Evolutionary conservation across 2,329 filamentous ascomycete species (phyloP), one percentile per base, ranked within the genome.

Genomic region (Zymoseptoria tritici): DNA sequence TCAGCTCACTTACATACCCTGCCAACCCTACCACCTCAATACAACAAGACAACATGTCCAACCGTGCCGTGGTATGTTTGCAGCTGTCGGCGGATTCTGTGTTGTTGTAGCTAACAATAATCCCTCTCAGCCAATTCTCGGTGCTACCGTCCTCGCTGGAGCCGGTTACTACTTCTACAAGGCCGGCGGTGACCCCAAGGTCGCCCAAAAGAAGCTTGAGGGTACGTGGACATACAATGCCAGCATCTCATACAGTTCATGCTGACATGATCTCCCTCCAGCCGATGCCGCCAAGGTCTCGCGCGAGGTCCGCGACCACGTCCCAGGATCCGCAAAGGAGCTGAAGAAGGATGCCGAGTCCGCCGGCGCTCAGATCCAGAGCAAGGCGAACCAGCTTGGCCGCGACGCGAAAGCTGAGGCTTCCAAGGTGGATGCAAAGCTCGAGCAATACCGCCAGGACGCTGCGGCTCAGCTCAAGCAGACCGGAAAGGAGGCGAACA

Each of bases 141-240:
- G 86, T 68, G 76, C 85, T 66, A 83, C 80, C 61, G 85, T 84
- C 65, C 87, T 82, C 31, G 84, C 62, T 16, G 88, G 85, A 65
- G 79, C 86, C 60, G 91, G 89, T 51, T 97, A 96, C 82, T 97
- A 97, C 80, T 83, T 97, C 64, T 99, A 96, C 81, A 81, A 78
- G 56, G 88, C 92, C 16, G 93, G 93, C 62, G 92, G 93, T 60
- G 83, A 85, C 74, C 82, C 90, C 56, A 90, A 88, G 76, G 85
- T 83, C 55, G 93, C 92, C n/a, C 85, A 91, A 82, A 89, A 93
- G 81, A 81, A 94, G 75, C 83, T 89, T 67, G 89, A 96, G 80
- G 84, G 93, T 96, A 78, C 52, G 85, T 78, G 13, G 49, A 36
- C 16, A 21, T 29, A 57, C 42, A 9, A 19, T 31, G 29, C 22